A percentile compares a stretch with the other conserved stretches of the same genome.
Conservation (phyloP, 2,329 filamentous ascomycete genomes). For the Lachnellula suecica region DNA sequence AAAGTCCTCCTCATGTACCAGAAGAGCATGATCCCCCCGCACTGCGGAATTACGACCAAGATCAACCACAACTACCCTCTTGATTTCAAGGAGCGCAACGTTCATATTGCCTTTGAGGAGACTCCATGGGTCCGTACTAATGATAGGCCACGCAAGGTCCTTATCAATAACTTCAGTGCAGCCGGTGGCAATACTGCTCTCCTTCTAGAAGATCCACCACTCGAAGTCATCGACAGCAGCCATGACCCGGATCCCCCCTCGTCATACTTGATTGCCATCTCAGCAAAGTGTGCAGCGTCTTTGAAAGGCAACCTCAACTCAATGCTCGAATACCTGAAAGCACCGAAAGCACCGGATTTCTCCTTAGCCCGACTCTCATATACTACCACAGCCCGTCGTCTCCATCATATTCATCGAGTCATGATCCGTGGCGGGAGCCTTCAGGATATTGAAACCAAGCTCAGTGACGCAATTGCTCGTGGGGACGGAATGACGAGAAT, state of each 20-base stretch:
- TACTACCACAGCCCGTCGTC: slow-evolving; percentile 41
- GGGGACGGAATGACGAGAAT: slow-evolving; percentile 40
- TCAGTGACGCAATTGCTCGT: slow-evolving; percentile 22
- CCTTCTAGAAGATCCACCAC: slow-evolving; percentile 22
- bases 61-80: slow-evolving; percentile 31
- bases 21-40: slow-evolving; percentile 26
- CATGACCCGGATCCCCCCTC: slow-evolving; percentile 54
- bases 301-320: slow-evolving; percentile 11
- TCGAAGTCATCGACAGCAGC: slow-evolving; percentile 52
- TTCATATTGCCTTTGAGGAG: slow-evolving; percentile 21
- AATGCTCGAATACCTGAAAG: slow-evolving; percentile 10
- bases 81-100: slow-evolving; percentile 34
- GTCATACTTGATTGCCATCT: slow-evolving; percentile 51
- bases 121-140: slow-evolving; percentile 28
- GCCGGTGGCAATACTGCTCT: slow-evolving; percentile 22
- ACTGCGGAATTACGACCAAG: slow-evolving; percentile 30
- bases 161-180: slow-evolving; percentile 54
- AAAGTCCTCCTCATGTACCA: slow-evolving; percentile 29
- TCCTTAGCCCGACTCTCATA: slow-evolving; percentile 10
- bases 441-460: slow-evolving; percentile 32
- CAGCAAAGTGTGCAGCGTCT: slow-evolving; percentile 38
- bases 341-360: slow-evolving; percentile 1
- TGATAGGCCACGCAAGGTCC: slow-evolving; percentile 32
- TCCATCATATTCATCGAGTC: slow-evolving; percentile 56
- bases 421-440: slow-evolving; percentile 43